Evolutionary conservation across 345 rosid species (phyloP).

Genomic region (Salix suchowensis): DNA sequence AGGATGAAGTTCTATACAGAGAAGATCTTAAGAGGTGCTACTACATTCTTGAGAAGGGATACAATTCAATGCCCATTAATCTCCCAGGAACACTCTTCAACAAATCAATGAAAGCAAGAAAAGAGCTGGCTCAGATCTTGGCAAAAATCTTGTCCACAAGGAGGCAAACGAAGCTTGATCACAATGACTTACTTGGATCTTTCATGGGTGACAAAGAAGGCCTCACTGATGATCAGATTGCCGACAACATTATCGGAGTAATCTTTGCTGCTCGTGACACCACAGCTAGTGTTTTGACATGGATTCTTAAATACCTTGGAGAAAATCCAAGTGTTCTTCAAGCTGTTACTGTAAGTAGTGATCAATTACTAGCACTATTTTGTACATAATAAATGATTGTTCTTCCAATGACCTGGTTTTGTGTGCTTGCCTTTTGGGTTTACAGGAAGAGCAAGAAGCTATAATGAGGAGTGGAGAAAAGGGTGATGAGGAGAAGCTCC

Average conservation of each 20-base stretch:
- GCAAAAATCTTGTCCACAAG: slow-evolving; percentile 54
- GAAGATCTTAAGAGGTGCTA: slow-evolving; percentile 81
- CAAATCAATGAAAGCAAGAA: slow-evolving; percentile 88
- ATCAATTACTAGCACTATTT: not conserved
- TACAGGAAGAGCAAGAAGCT: slow-evolving; percentile 72
- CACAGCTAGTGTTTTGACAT: slow-evolving; percentile 75
- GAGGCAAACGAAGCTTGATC: slow-evolving; percentile 37
- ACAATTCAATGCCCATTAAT: slow-evolving; percentile 95
- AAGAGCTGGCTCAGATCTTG: slow-evolving; percentile 64
- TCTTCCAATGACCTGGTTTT: slow-evolving; percentile 7
- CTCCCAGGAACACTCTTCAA: slow-evolving; percentile 87
- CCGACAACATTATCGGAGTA: slow-evolving; percentile 82
- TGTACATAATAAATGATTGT: not conserved
- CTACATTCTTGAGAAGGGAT: slow-evolving; percentile 86
- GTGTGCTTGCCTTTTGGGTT: not conserved
- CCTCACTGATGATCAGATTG: slow-evolving; percentile 68
- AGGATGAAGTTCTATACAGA: slow-evolving; percentile 55
- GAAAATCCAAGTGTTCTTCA: slow-evolving; percentile 63
- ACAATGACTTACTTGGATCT: slow-evolving; percentile 63
- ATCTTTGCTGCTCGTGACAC: slow-evolving; percentile 92
- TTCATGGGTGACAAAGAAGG: slow-evolving; percentile 74
- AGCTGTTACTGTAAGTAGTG: slow-evolving; percentile 64
- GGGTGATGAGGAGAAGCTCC: slow-evolving; percentile 29
- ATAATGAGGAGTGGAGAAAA: slow-evolving; percentile 37
- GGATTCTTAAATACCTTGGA: slow-evolving; percentile 79